Evolutionary conservation across 228 moss, liverwort and hornwort species (phyloP), one percentile per base, ranked within the genome.

Genomic region (Sphagnum fallax): DNA sequence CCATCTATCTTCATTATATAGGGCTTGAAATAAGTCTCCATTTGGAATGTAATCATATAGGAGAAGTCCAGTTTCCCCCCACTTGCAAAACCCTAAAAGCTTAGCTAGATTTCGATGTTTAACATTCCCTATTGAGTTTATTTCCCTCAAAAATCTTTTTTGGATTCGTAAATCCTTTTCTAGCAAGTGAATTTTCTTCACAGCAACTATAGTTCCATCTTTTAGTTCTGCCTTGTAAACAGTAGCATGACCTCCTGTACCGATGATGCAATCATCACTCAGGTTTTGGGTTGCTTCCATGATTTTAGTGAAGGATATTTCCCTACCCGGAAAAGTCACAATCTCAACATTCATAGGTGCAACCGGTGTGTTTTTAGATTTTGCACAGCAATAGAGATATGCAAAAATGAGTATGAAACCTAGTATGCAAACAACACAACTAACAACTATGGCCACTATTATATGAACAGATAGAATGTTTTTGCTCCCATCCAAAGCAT

Each of bases 21-120:
- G 64, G 18, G 52, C 69, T 6, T 84, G 63, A 11, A 48, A 47
- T 49, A 84, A 65, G 47, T 63, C 77, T 4, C 84, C 84, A 52
- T 77, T 80, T 9, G 65, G 69, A 13, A 75, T 8, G 64, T 75
- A 84, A 11, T 84, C 74, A 52, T 80, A 74, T 1, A 84, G 66
- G 6, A 84, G 50, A 10, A 75, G 59, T 48, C 66, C 67, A 51
- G 62, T 58, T 0, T 67, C 51, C 6, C 66, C 67, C 52, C 70
- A 58, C 55, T 48, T 51, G 65, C 80, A 72, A 48, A 71, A 80
- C 9, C 80, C 84, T 16, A 80, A 66, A 5, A 84, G 16, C 32
- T 70, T 70, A 50, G 80, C 75, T 14, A 84, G 67, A 53, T 84
- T 78, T 10, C 80, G 72, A 70, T 84, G 84, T 15, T 70, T 72